phyloP scores from a whole-genome alignment of 106 monocot genomes.

The Hemerocallis citrina region DNA sequence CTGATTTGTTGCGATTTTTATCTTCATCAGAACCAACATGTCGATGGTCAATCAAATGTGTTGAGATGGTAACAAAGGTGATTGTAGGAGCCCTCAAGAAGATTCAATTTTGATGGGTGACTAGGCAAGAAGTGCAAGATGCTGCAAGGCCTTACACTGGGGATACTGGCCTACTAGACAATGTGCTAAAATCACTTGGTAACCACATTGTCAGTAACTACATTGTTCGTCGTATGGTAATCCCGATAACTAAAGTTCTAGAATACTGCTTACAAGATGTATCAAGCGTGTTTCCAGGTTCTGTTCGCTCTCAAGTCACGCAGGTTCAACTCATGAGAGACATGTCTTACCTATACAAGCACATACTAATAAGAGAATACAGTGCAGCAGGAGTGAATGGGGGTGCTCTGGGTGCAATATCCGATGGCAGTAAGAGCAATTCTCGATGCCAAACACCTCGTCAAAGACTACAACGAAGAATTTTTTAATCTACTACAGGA shows the following conservation, averaged over 20 bases:
- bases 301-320: slow-evolving; percentile 28
- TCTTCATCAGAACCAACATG: no score
- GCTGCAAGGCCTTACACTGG: slow-evolving; percentile 56
- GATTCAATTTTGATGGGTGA: slow-evolving; percentile 46
- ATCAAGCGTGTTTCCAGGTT: slow-evolving; percentile 18
- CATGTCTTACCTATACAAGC: slow-evolving; percentile 39
- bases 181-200: slow-evolving; percentile 64
- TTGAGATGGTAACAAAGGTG: slow-evolving; percentile 73
- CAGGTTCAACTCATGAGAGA: slow-evolving; percentile 45
- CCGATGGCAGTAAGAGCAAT: slow-evolving; percentile 42
- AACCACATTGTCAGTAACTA: slow-evolving; percentile 65
- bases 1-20: no score
- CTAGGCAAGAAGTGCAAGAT: slow-evolving; percentile 70
- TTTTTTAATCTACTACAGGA: no score
- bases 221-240: slow-evolving; percentile 67
- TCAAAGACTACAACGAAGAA: slow-evolving; percentile 64
- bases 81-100: slow-evolving; percentile 63
- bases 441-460: slow-evolving; percentile 57
- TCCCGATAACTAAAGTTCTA: slow-evolving; percentile 81
- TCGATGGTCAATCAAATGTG: slow-evolving; percentile 69
- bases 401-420: slow-evolving; percentile 26
- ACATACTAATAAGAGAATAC: slow-evolving; percentile 16
- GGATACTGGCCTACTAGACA: slow-evolving; percentile 72
- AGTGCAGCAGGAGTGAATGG: slow-evolving; percentile 18
- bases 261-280: slow-evolving; percentile 79